These are phyloP conservation scores for Lactarius sp. DNA, from an alignment of 768 basidiomycete species.

Conservation along the genomic window DNA sequence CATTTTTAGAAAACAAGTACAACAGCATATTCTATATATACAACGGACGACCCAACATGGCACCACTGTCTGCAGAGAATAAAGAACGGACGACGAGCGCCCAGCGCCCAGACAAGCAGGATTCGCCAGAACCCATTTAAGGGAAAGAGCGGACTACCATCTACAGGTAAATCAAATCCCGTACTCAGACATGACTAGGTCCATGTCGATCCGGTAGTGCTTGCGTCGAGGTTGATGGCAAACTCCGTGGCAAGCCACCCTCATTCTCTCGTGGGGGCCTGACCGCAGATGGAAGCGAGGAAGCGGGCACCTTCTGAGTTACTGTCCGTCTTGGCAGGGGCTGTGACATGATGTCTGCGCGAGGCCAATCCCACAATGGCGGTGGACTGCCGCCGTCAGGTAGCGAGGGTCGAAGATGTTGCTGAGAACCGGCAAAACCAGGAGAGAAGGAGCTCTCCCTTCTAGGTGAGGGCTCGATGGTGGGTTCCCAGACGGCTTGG, in stretches of 20 bases:
- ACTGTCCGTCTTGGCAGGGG: neutral
- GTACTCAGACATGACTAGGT: neutral
- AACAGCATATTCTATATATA: conserved; percentile 2
- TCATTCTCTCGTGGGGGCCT: neutral
- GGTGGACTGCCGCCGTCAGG: neutral
- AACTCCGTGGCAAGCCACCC: neutral
- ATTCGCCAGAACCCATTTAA: neutral
- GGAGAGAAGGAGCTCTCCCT: neutral
- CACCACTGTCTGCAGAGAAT: neutral
- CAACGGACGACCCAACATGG: neutral
- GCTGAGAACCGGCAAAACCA: neutral
- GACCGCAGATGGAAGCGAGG: neutral
- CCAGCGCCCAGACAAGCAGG: conserved; percentile 8
- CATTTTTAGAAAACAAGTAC: neutral
- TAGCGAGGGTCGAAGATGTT: neutral
- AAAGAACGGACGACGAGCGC: conserved; percentile 17
- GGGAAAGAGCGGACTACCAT: neutral
- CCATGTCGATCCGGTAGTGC: neutral
- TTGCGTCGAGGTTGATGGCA: neutral
- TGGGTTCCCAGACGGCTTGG: conserved; percentile 4
- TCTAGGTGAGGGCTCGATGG: neutral
- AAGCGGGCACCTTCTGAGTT: neutral
- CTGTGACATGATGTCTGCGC: conserved; percentile 24
- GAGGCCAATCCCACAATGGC: conserved; percentile 25
- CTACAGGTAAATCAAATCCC: neutral